Evolutionary conservation across 306 rosid genomes (phyloP), one percentile per base, ranked within the genome.

Genomic region (Malus asiatica): DNA sequence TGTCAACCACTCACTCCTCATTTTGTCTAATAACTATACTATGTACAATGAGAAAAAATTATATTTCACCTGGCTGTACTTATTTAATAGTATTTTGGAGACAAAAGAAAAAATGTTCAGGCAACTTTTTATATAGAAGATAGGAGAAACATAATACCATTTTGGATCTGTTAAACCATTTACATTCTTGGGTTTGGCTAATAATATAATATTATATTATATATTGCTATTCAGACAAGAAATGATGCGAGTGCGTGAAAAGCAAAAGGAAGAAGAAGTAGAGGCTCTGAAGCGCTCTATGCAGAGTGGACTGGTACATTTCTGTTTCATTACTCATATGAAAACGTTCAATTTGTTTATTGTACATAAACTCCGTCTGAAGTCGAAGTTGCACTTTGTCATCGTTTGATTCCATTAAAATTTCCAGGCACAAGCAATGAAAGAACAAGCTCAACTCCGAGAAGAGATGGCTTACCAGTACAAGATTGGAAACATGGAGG

Each of bases 391-490:
- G 33, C 68, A 66, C 40, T 30, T 74, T 53, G 42, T 71, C 53
- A 70, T 42, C 11, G 73, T 72, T 40, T 7, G 25, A 22, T 27
- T 76, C 53, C 65, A 62, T 63, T 77, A 82, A 30, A 75, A 59
- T 71, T 78, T 52, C 61, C 90, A 95, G 99, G 99, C 99, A n/a
- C 97, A 92, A 71, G 97, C 99, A 74, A 95, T 95, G 99, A 95
- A 95, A 86, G 99, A 92, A 85, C 98, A 95, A 88, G 97, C 99
- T 82, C 97, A 87, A 83, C 96, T 95, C 29, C 84, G 92, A 85
- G 99, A 95, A 88, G 99, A 95, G 87, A 95, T 95, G 99, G 99
- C 97, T 68, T 92, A 92, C 84, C 97, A 95, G 77, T 95, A 89
- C 89, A 95, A 95, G 85, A 77, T 95, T 45, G 97, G 97, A 78